Conservation (phyloP, 2,329 filamentous ascomycete genomes). For the Endocalyx cinctus region DNA sequence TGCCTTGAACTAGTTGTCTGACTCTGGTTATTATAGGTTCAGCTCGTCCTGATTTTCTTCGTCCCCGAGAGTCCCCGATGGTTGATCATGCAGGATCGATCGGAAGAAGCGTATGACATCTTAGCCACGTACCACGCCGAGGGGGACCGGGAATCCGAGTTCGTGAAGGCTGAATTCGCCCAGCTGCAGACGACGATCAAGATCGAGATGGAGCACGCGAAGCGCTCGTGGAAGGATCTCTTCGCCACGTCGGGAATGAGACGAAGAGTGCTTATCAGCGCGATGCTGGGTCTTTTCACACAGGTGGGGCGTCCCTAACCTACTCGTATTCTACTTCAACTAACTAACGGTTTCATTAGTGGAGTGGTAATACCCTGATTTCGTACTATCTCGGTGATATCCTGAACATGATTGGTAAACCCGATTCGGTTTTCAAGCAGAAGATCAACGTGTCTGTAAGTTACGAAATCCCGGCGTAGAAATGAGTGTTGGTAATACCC, state of each 20-base stretch:
- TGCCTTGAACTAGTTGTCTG: too few relatives aligned
- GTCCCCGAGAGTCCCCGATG: slow-evolving; percentile 59
- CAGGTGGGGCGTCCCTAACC: too few relatives aligned
- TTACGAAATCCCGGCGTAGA: not conserved
- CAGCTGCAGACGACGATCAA: slow-evolving; percentile 53
- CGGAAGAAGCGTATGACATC: slow-evolving; percentile 45
- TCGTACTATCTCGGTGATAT: slow-evolving; percentile 23
- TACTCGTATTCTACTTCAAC: too few relatives aligned
- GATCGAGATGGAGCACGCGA: slow-evolving; percentile 46
- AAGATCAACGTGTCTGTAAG: slow-evolving; percentile 38
- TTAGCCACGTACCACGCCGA: slow-evolving; percentile 43
- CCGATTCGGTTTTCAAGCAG: slow-evolving; percentile 35
- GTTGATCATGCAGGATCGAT: slow-evolving; percentile 47
- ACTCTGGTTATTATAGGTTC: too few relatives aligned
- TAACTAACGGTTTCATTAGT: too few relatives aligned
- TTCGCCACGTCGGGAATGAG: slow-evolving; percentile 35
- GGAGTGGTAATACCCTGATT: slow-evolving; percentile 12
- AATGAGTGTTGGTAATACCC: too few relatives aligned
- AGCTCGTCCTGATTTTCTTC: too few relatives aligned
- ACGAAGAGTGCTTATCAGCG: slow-evolving; percentile 32
- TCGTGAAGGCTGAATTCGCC: slow-evolving; percentile 51
- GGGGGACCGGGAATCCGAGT: slow-evolving; percentile 38
- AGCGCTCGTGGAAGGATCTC: slow-evolving; percentile 40
- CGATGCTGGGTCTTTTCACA: slow-evolving; percentile 34
- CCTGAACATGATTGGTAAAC: slow-evolving; percentile 24